phyloP scores from a whole-genome alignment of 345 rosid species.

The Ceriops decandra region DNA sequence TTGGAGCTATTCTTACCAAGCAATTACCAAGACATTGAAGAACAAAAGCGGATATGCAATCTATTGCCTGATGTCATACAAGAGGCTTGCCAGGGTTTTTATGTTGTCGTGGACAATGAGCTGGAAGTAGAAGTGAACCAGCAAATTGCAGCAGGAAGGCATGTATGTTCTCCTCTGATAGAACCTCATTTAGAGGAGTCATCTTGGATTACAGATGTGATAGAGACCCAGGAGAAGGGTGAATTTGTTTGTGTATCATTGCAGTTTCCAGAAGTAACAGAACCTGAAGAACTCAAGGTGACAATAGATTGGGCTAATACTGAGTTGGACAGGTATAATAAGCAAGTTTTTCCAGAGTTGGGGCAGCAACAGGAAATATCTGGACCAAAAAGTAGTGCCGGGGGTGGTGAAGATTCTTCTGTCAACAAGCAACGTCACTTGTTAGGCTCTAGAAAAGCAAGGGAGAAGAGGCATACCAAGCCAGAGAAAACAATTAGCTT shows the following conservation, averaged over 20 bases:
- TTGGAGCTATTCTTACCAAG: conserved; percentile 38
- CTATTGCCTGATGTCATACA: conserved; percentile 17
- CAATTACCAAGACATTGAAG: conserved; percentile 27
- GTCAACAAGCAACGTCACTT: conserved; percentile 8
- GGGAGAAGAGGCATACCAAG: conserved; percentile 29
- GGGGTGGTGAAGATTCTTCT: conserved; percentile 17
- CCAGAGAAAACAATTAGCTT: conserved; percentile 33
- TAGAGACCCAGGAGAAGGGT: conserved; percentile 53
- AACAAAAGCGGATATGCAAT: conserved; percentile 16
- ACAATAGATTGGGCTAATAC: conserved; percentile 42
- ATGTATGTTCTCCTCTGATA: conserved; percentile 29
- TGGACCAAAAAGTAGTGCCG: conserved; percentile 27
- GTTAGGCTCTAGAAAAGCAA: conserved; percentile 15
- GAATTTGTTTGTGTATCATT: conserved; percentile 49
- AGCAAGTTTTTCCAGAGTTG: conserved; percentile 38
- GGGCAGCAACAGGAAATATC: conserved; percentile 31
- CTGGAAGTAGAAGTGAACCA: conserved; percentile 25
- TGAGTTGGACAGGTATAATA: conserved; percentile 23
- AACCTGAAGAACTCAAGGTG: conserved; percentile 51
- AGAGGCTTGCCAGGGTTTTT: conserved; percentile 22
- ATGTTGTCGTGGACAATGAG: conserved; percentile 25
- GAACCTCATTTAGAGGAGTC: conserved; percentile 40
- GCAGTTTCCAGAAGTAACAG: conserved; percentile 44
- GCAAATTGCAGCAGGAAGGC: conserved; percentile 27
- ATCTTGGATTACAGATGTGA: conserved; percentile 50